Base-by-base conservation (phyloP, 2,329 filamentous ascomycete species). In the Paracoccidioides brasiliensis region DNA sequence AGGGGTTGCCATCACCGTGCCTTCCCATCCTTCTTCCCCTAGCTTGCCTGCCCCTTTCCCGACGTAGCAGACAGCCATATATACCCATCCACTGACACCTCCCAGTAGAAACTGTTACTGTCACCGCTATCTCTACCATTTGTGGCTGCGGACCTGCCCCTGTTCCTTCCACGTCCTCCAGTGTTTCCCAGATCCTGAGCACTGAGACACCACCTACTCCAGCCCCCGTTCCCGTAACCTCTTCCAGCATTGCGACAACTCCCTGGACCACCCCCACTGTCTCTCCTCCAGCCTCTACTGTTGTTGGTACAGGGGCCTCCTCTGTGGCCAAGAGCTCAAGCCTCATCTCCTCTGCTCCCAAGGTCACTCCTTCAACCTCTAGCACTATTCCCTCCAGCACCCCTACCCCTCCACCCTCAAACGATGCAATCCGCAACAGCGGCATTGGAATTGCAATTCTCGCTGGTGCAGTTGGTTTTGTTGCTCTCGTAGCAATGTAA, bases 401-500 rank as follows among this genome's bases (percentile, higher is more conserved):
- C 15, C 9, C 38, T 53, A n/a, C 48, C 37, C 12, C 33, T 40
- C 49, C 53, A 22, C 28, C 44, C 22, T 9, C 43, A 35, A 37
- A 38, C 38, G 9, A 53, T 56, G 54, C 48, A 14, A 35, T 37
- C 28, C 33, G 40, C 44, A 53, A 58, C 33, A 30, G 33, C 38
- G 54, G 50, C 7, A 5, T 54, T 3, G 49, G 43, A 28, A 54
- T 40, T 9, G 50, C 54, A 40, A 49, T 56, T 12, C 15, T 54
- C 3, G 56, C 44, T 40, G 46, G 50, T 15, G 56, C 44, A 14
- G 56, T 53, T 7, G 56, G 49, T 14, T 49, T 58, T 42, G 56
- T 37, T 44, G 52, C 56, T 53, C 54, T 58, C 38, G 54, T 52
- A n/a, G 54, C 56, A 30, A 56, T 58, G n/a, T 57, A 49, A 57